phyloP scores from a whole-genome alignment of 805 yeast species.

The Candida krabiensis region DNA sequence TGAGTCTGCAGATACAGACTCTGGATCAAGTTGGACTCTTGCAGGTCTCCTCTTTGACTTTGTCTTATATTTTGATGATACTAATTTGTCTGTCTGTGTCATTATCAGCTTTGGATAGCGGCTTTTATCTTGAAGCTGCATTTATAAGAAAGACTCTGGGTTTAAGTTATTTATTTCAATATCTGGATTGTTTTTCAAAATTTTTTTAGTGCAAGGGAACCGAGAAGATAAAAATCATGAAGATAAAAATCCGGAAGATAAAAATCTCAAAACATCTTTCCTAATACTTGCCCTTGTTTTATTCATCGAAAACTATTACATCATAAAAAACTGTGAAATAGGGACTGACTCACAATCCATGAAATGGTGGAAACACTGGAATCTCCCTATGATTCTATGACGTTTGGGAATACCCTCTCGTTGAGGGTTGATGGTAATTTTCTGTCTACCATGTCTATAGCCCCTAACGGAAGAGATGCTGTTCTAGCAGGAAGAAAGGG shows the following conservation, averaged over 20 bases:
- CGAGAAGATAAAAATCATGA: too few relatives aligned
- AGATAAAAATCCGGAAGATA: too few relatives aligned
- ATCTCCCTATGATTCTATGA: conserved; percentile 44
- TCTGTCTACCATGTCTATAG: conserved; percentile 78
- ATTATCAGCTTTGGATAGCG: too few relatives aligned
- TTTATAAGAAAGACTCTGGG: too few relatives aligned
- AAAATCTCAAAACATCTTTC: too few relatives aligned
- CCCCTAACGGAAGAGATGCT: conserved; percentile 90
- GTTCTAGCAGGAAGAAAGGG: conserved; percentile 88
- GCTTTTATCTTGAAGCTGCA: too few relatives aligned
- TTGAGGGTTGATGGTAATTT: conserved; percentile 88
- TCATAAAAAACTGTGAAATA: too few relatives aligned
- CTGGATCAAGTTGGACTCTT: conserved; percentile 69
- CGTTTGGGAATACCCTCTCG: conserved; percentile 81
- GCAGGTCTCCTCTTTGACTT: conserved; percentile 49
- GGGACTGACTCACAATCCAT: neutral
- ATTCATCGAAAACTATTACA: too few relatives aligned
- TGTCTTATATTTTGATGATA: neutral
- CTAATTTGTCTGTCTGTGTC: neutral
- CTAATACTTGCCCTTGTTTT: too few relatives aligned
- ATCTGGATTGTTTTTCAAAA: too few relatives aligned
- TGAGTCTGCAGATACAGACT: conserved; percentile 50
- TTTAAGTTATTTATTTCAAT: too few relatives aligned
- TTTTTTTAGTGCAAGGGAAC: too few relatives aligned
- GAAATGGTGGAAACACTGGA: conserved; percentile 6